These are phyloP conservation scores for Phytophthora melonis DNA, from an alignment of 352 stramenopile genomes.

Conservation along the genomic window DNA sequence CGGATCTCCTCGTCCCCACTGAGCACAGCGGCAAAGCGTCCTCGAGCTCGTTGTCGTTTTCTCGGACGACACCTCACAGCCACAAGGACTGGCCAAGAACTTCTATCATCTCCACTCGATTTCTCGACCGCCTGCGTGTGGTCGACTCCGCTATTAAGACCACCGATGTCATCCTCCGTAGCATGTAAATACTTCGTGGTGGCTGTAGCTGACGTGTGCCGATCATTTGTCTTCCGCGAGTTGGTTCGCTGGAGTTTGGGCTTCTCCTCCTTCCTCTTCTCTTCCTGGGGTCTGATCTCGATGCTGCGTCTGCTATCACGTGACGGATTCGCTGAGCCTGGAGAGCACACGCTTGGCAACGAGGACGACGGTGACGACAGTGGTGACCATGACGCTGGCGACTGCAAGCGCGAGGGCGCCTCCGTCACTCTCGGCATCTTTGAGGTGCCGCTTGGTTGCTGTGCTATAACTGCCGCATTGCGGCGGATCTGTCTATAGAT, in stretches of 20 bases:
- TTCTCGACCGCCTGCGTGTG: background rate
- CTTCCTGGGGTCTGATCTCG: background rate
- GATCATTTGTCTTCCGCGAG: background rate
- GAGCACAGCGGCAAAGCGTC: constrained; percentile 7
- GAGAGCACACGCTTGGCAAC: constrained; percentile 26
- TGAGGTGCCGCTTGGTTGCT: constrained; percentile 4
- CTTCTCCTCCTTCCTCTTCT: constrained; percentile 6
- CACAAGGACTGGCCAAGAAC: constrained; percentile 53
- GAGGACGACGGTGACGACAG: constrained; percentile 23
- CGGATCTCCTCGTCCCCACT: constrained; percentile 16
- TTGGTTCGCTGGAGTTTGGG: background rate
- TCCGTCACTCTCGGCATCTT: constrained; percentile 15
- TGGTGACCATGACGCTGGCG: constrained; percentile 10
- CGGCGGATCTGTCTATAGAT: background rate
- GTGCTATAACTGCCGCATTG: constrained; percentile 9
- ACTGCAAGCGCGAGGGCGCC: constrained; percentile 12
- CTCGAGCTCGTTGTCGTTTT: constrained; percentile 25
- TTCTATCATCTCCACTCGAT: constrained; percentile 8
- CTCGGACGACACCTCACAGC: constrained; percentile 64
- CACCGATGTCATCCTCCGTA: background rate
- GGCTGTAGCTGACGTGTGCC: background rate
- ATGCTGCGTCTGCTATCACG: background rate
- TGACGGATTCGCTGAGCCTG: background rate
- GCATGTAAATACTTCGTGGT: background rate
- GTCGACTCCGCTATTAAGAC: background rate